These are phyloP conservation scores for Cinchona pubescens DNA, from an alignment of 257 asterid species.

Conservation along the genomic window DNA sequence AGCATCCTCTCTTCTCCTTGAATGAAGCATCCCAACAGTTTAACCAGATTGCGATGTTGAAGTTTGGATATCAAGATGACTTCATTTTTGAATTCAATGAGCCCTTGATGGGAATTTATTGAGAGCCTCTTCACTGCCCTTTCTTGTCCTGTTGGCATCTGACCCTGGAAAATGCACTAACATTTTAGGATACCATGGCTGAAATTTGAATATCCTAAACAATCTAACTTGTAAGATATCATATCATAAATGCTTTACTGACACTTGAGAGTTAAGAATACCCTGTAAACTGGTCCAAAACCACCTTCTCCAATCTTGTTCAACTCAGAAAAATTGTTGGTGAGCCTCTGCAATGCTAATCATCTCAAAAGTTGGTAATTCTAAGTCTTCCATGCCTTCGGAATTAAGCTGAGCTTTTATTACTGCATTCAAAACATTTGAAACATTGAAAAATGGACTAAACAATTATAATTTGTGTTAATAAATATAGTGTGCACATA, in stretches of 20 bases:
- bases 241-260: background rate
- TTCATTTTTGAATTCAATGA: too few species aligned
- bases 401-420: background rate
- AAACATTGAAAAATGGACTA: background rate
- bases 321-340: background rate
- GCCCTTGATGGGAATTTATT: slow-evolving; percentile 32
- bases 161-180: background rate
- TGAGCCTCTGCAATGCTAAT: slow-evolving; percentile 6
- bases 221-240: background rate
- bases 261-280: background rate
- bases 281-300: too few species aligned
- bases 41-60: too few species aligned
- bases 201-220: background rate
- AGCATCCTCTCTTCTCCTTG: too few species aligned
- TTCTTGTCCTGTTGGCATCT: slow-evolving; percentile 24
- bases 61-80: too few species aligned
- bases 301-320: slow-evolving; percentile 25
- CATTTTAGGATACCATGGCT: background rate
- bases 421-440: background rate
- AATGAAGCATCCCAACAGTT: too few species aligned
- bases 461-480: background rate
- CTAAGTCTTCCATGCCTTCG: slow-evolving; percentile 13
- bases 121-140: slow-evolving; percentile 36
- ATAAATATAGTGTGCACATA: background rate
- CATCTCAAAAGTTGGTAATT: slow-evolving; percentile 3